A percentile compares a stretch with the other conserved stretches of the same genome.
These are phyloP conservation scores for Penicillium sp. DNA, from an alignment of 2,329 filamentous ascomycete species.

Conservation along the genomic window DNA sequence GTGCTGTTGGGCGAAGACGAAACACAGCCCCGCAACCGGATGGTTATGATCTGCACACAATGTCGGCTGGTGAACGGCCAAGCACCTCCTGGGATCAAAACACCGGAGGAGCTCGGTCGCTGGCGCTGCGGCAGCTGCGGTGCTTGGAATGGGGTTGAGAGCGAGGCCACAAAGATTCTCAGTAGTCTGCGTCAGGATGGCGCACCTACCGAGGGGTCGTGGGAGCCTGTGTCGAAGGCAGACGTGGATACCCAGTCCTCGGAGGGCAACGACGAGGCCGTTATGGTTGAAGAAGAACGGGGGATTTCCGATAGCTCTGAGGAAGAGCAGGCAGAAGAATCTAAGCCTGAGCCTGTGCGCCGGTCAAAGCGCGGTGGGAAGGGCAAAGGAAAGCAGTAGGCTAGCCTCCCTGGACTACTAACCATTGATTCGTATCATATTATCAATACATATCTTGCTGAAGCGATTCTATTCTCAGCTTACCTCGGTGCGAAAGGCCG, in stretches of 20 bases:
- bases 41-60: constrained; percentile 78
- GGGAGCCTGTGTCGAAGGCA: constrained; percentile 24
- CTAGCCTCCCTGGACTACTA: neutral
- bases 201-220: constrained; percentile 18
- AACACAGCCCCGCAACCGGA: constrained; percentile 84
- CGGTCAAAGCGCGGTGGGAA: constrained; percentile 30
- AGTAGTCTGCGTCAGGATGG: constrained; percentile 56
- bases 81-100: constrained; percentile 81
- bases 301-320: constrained; percentile 23
- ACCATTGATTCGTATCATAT: neutral
- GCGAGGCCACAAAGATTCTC: constrained; percentile 72
- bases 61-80: constrained; percentile 94
- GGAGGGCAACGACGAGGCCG: constrained; percentile 26
- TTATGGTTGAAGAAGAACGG: constrained; percentile 32
- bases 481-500: neutral
- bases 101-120: constrained; percentile 73
- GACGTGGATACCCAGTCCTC: constrained; percentile 22
- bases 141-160: constrained; percentile 76
- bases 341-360: constrained; percentile 16
- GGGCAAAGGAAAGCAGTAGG: constrained; percentile 26
- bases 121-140: constrained; percentile 92
- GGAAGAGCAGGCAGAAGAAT: constrained; percentile 18
- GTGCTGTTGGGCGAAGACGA: constrained; percentile 93
- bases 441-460: neutral
- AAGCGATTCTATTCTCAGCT: neutral